A percentile compares a stretch with the other conserved stretches of the same genome.
Evolutionary conservation across 805 yeast species (phyloP).

Genomic region (Starmerella khaoyaiensis): DNA sequence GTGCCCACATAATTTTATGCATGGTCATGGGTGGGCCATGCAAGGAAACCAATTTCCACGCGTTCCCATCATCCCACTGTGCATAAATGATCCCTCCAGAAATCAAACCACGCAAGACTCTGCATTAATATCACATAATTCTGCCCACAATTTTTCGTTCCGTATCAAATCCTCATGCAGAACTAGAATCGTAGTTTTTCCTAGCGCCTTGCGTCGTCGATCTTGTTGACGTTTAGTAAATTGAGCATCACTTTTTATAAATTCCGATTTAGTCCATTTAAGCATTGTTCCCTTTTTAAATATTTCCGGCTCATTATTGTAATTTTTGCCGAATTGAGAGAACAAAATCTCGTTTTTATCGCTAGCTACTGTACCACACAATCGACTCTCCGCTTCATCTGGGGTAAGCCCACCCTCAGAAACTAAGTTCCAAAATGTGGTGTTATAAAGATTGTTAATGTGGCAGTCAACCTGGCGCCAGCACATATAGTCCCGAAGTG

Average conservation of each 20-base stretch:
- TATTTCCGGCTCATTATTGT: conserved; percentile 80
- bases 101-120: too few species aligned
- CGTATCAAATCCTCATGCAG: conserved; percentile 52
- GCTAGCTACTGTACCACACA: conserved; percentile 60
- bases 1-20: too few species aligned
- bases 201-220: conserved; percentile 36
- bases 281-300: conserved; percentile 70
- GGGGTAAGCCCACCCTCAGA: conserved; percentile 54
- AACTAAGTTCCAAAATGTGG: conserved; percentile 82
- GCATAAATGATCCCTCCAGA: too few species aligned
- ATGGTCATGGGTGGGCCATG: too few species aligned
- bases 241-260: not conserved
- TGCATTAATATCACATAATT: conserved; percentile 7
- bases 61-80: too few species aligned
- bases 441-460: conserved; percentile 86
- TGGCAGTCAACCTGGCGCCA: conserved; percentile 97
- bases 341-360: conserved; percentile 87
- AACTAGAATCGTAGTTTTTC: conserved; percentile 35
- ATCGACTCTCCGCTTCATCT: conserved; percentile 63
- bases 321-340: conserved; percentile 65
- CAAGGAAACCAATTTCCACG: too few species aligned
- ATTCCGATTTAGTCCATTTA: conserved; percentile 36
- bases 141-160: conserved; percentile 45
- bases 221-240: conserved; percentile 38
- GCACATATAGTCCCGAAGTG: conserved; percentile 65